Percentiles rank a stretch among this genome's conserved stretches.
Evolutionary conservation across 495 filamentous ascomycete genomes (phyloP).

Genomic region (Aspergillus sclerotiicarbonarius): DNA sequence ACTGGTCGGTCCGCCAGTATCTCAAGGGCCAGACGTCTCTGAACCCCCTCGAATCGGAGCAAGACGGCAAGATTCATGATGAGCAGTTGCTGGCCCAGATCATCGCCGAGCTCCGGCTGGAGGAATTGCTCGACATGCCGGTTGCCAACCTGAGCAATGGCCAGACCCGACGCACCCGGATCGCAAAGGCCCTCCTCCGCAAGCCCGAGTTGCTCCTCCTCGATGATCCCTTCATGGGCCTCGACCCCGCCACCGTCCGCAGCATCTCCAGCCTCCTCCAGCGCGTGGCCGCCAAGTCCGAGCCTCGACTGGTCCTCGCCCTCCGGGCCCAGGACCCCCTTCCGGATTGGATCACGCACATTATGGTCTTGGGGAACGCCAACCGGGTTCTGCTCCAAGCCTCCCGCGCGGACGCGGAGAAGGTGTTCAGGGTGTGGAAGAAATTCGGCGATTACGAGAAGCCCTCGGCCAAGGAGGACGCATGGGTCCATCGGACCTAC

Average conservation of each 20-base stretch:
- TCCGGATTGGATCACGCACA: constrained; percentile 86
- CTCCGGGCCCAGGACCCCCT: constrained; percentile 81
- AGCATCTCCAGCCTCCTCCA: constrained; percentile 68
- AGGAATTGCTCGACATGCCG: constrained; percentile 67
- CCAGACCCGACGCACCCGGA: constrained; percentile 80
- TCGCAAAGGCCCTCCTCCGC: constrained; percentile 78
- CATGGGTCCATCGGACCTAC: constrained; percentile 6
- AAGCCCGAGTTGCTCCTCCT: constrained; percentile 79
- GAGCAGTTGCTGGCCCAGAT: constrained; percentile 54
- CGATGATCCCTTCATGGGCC: constrained; percentile 96
- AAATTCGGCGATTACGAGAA: background rate
- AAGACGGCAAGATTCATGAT: constrained; percentile 44
- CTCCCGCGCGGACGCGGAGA: constrained; percentile 14
- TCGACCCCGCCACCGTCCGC: constrained; percentile 76
- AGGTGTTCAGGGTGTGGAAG: constrained; percentile 30
- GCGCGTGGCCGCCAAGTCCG: constrained; percentile 57
- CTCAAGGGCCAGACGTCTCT: constrained; percentile 73
- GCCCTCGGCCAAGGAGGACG: background rate
- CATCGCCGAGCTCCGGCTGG: constrained; percentile 62
- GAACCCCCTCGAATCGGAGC: constrained; percentile 61
- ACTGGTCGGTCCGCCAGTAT: constrained; percentile 79
- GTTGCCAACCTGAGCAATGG: constrained; percentile 90
- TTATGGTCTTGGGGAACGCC: constrained; percentile 63
- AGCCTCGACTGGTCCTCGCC: constrained; percentile 71
- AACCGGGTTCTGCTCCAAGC: constrained; percentile 52